Evolutionary conservation across 2,329 filamentous ascomycete genomes (phyloP).

Genomic region (Bipolaris oryzae): DNA sequence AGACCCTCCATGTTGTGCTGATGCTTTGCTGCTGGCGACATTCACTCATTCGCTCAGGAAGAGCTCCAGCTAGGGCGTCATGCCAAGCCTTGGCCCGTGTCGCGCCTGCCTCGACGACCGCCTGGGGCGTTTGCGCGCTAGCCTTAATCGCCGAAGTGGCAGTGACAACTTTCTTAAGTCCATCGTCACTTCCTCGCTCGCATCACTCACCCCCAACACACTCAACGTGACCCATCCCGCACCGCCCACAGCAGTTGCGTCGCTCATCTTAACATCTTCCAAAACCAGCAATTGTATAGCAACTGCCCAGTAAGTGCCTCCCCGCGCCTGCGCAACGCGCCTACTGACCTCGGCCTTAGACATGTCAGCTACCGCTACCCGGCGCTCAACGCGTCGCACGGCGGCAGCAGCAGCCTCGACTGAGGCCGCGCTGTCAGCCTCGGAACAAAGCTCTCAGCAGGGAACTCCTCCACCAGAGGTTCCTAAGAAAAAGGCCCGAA

Average conservation of each 20-base stretch:
- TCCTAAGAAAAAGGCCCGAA: conserved; percentile 18
- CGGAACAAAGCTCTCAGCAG: conserved; percentile 5
- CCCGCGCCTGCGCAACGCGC: conserved; percentile 17
- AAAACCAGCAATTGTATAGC: conserved; percentile 8
- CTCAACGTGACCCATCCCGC: conserved; percentile 5
- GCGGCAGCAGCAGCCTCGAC: conserved; percentile 16
- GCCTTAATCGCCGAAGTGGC: conserved; percentile 12
- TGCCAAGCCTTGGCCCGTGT: conserved; percentile 25
- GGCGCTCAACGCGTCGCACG: conserved; percentile 26
- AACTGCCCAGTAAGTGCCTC: conserved; percentile 19
- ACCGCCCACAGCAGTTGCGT: conserved; percentile 8
- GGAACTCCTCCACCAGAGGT: conserved; percentile 14
- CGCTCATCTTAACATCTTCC: conserved; percentile 6
- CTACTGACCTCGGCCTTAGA: conserved; percentile 21
- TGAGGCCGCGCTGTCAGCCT: conserved; percentile 16
- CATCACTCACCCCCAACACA: conserved; percentile 7
- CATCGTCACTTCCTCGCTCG: conserved; percentile 19
- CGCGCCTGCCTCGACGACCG: conserved; percentile 17
- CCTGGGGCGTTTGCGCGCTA: conserved; percentile 20
- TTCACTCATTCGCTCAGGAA: conserved; percentile 17
- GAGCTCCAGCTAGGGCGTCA: conserved; percentile 30
- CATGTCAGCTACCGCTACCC: conserved; percentile 21
- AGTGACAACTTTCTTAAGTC: conserved; percentile 26
- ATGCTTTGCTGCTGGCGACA: conserved; percentile 16
- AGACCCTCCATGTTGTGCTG: conserved; percentile 79